phyloP scores from a whole-genome alignment of 1,284 basidiomycete genomes.

The Somion occarium region DNA sequence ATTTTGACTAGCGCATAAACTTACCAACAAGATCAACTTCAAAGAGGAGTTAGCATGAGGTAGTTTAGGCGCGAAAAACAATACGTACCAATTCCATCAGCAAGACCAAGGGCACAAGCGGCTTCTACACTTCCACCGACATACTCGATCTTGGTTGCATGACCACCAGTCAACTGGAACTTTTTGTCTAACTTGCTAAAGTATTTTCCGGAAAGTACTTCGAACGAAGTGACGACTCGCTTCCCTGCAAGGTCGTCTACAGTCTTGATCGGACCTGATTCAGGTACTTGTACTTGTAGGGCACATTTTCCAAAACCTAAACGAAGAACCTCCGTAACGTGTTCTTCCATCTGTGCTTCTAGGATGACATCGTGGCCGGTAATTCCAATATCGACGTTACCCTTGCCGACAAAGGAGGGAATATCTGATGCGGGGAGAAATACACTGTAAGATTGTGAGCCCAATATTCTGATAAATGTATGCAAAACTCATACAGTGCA shows the following conservation, averaged over 20 bases:
- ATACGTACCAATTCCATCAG: conserved; percentile 86
- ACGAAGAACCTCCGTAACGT: conserved; percentile 78
- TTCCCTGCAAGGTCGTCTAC: conserved; percentile 85
- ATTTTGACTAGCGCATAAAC: conserved; percentile 24
- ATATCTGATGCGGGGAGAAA: conserved; percentile 98
- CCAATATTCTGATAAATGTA: background rate
- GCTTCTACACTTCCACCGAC: conserved; percentile 98
- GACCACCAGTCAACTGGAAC: conserved; percentile 42
- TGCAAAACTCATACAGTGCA: conserved; percentile 61
- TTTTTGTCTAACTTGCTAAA: conserved; percentile 73
- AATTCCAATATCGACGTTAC: conserved; percentile 91
- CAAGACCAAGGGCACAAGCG: conserved; percentile 93
- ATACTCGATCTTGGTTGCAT: conserved; percentile 85
- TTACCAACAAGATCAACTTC: conserved; percentile 87
- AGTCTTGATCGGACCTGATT: conserved; percentile 62
- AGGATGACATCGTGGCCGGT: conserved; percentile 97
- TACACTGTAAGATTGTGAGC: conserved; percentile 50
- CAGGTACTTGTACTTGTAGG: conserved; percentile 94
- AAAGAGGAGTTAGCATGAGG: conserved; percentile 9
- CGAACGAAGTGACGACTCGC: conserved; percentile 93
- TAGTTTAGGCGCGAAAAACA: conserved; percentile 3
- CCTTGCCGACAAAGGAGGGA: conserved; percentile 97
- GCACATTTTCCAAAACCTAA: conserved; percentile 95
- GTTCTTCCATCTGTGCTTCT: conserved; percentile 76
- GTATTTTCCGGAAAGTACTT: conserved; percentile 79